Evolutionary conservation across 345 rosid genomes (phyloP), one percentile per base, ranked within the genome.

Genomic region (Eutrema yunnanense): DNA sequence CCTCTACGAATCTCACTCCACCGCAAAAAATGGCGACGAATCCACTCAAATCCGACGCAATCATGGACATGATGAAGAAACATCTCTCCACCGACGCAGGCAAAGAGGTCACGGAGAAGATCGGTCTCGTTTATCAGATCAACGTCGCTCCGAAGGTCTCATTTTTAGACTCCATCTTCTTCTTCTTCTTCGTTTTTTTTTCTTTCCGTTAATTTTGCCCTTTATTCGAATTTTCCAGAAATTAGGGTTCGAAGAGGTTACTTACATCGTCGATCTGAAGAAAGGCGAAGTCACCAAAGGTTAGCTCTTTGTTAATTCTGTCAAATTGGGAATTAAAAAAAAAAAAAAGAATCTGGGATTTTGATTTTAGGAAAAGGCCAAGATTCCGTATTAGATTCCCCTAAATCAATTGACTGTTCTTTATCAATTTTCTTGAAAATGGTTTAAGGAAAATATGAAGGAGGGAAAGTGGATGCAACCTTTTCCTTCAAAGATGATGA

Each of bases 101-200:
- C 3, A 81, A 80, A 65, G 72, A 81, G 8, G 46, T 95, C 64
- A 78, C 57, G 9, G 73, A 90, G 82, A 95, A 90, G 84, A 79
- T 95, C 47, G 87, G 87, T 50, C 92, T 87, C 50, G 95, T 96
- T 43, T 96, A 90, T 41, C 99, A 95, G 76, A 79, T 95, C 85
- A 86, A 95, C 78, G 55, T 95, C 63, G 92, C 99, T 53, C 97
- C 99, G n/a, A 85, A 90, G 92, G 98, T 95, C n/a, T 9, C 40
- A 4, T 30, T 2, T n/a, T 29, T 42, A 8, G 0, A 9, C 46
- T 62, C 40, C 11, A 1, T 65, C 16, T 6, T 51, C 3, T n/a
- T 50, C 5, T 12, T 5, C 6, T 38, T 13, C 2, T 5, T 29
- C 43, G 44, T 4, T 16, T 62, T 43, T 8, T 3, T 8, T 19